Evolutionary conservation across 1,284 basidiomycete species (phyloP), one percentile per base, ranked within the genome.

Genomic region (Marasmius tenuissimus): DNA sequence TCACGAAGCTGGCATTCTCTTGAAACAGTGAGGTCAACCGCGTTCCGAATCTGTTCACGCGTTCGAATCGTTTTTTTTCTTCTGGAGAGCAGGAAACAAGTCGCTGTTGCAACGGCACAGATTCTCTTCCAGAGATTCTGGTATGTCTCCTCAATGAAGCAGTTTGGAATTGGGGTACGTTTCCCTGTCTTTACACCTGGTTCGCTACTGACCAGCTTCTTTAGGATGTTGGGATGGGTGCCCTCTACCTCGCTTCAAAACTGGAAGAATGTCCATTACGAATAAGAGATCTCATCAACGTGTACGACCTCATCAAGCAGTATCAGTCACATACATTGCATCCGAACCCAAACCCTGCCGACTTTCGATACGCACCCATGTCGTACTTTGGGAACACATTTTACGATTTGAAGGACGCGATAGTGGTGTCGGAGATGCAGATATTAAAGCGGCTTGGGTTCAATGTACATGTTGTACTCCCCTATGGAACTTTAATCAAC

Each of bases 361-460:
- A 78, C n/a, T 93, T 93, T 76, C 81, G 81, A 66, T 94, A 95
- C 72, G 76, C 80, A 5, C 90, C 93, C 3, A 94, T 94, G 90
- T 87, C 90, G 20, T 96, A 95, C 75, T 94, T 93, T 71, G 86
- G 90, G 8, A 82, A 83, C 63, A 85, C 85, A 0, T 97, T 95
- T 68, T 94, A 96, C 75, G 91, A 94, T 64, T 79, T 92, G 67
- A 96, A 94, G 71, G 95, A 97, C 69, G 89, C 92, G 4, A 79
- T 98, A 51, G 94, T 98, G 22, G 90, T 97, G 14, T 89, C 92
- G 1, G 97, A 99, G 76, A 98, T 99, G 94, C 97, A 99, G 73
- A 86, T 99, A 18, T 83, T 99, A 65, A 99, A 99, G 77, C 86
- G 96, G 40, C 83, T 96, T 11, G 93, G 92, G 3, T 96, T 96